Evolutionary conservation across 1,284 basidiomycete species (phyloP), one percentile per base, ranked within the genome.

Genomic region (Tilletia caries): DNA sequence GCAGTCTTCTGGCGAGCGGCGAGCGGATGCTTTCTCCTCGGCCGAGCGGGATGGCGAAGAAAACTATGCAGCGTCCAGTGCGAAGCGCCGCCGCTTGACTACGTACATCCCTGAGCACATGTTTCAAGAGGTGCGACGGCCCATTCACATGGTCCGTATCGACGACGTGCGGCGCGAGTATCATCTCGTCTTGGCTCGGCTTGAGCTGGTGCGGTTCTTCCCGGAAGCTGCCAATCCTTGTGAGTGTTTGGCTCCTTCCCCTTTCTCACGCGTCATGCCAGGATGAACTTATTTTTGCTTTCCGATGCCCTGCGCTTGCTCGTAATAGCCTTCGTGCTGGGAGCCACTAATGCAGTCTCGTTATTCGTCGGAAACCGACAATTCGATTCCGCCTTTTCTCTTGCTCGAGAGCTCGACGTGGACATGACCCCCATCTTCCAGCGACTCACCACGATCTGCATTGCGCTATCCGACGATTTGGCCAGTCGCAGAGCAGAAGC

Each of bases 351-450:
- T 71, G 89, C 95, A 64, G 89, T 98, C 32, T 86, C 92, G 74
- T 87, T 92, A 71, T 88, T 95, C 67, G 89, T 91, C 4, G 91
- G 95, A 81, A 86, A 88, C 67, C 91, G 90, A 74, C 87, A 89
- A 74, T 95, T 91, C 82, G 91, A 91, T 76, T 86, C 88, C 65
- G 95, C 95, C 1, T 88, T 95, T 84, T 84, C 89, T 8, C 88
- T 89, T 32, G 95, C 92, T 0, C 88, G 88, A 44, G 88, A 88
- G 67, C 87, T 97, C 50, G 86, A 88, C 33, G 89, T 94, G 33
- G 93, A 97, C 84, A 91, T 95, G 90, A 89, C 89, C 2, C 90
- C 92, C 74, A 82, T 95, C 27, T 97, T 98, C 81, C 87, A 88
- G 48, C 88, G 89, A 69, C 85, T 98, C 66, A 89, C 93, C 0